These are phyloP conservation scores for Aspergillus olivimuriae DNA, from an alignment of 495 filamentous ascomycete genomes.

Conservation along the genomic window DNA sequence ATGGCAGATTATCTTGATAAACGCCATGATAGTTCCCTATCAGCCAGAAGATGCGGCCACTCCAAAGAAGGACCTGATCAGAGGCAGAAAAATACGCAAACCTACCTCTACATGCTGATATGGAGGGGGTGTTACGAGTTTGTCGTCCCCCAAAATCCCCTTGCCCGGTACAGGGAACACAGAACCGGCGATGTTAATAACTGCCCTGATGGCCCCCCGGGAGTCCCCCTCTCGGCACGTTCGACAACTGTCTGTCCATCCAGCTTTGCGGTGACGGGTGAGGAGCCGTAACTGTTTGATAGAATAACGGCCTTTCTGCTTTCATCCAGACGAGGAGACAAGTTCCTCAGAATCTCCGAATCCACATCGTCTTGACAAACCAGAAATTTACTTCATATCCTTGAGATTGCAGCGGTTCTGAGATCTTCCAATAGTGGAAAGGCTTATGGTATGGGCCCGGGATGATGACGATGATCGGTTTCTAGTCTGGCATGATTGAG, in stretches of 20 bases:
- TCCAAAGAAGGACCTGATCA: too few species aligned
- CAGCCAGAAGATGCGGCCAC: too few species aligned
- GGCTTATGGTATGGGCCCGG: conserved; percentile 12
- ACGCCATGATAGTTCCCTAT: too few species aligned
- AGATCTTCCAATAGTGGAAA: conserved; percentile 12
- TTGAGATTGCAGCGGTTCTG: conserved; percentile 2
- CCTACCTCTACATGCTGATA: conserved; percentile 9
- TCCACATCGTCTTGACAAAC: conserved; percentile 6
- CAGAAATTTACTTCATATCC: conserved; percentile 8
- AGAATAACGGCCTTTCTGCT: conserved; percentile 10
- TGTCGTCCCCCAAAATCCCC: conserved; percentile 7
- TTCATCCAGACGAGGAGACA: conserved; percentile 9
- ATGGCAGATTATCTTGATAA: too few species aligned
- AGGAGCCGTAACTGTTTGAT: conserved; percentile 13
- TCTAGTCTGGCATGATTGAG: too few species aligned
- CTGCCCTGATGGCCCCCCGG: conserved; percentile 8
- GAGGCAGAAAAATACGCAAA: too few species aligned
- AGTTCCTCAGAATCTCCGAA: conserved; percentile 4
- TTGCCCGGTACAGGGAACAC: conserved; percentile 7
- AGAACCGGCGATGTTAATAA: conserved; percentile 12
- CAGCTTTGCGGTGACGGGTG: background rate
- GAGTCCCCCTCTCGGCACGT: conserved; percentile 7
- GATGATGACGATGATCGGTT: conserved; percentile 12
- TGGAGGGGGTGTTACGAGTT: conserved; percentile 1
- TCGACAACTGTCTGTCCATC: conserved; percentile 9